Evolutionary conservation across 2,329 filamentous ascomycete genomes (phyloP), one percentile per base, ranked within the genome.

Genomic region (Corniculantispora saksenae): DNA sequence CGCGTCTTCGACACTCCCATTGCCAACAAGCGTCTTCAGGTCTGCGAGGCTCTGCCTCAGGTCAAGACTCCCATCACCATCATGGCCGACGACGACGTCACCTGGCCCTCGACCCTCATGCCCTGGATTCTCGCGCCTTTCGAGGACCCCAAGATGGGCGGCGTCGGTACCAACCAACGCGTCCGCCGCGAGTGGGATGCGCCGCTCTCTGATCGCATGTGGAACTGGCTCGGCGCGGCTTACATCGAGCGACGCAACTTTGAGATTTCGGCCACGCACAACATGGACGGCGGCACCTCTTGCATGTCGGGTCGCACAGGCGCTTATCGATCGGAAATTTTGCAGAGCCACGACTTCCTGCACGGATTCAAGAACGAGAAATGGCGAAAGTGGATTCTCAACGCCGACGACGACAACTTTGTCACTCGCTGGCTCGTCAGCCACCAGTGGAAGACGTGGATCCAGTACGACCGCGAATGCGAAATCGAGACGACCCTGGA

Each of bases 371-470:
- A 92, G 70, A 93, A 94, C 63, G 94, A 98, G 80, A 91, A 90
- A 71, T 97, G 92, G 92, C 86, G 90, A 57, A 89, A 90, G 72
- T 97, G 91, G 79, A 94, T 94, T 73, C 85, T 98, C 67, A 97
- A 97, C 74, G 93, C 94, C 29, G 94, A 98, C 78, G 94, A 98
- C 77, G 94, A 98, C 83, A 98, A 98, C 80, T 98, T 97, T 80
- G 92, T 98, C 71, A 97, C 94, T 8, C 89, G 94, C 65, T 98
- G 94, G 94, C 86, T 98, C 73, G 94, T 97, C 70, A 91, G 89
- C 69, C 91, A 97, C 80, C 86, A 90, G 70, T 97, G 93, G 92
- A 93, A 96, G 80, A 97, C 94, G 25, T 94, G 92, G 84, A 91
- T 97, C 77, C 94, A 98, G 80, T 97, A 97, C 80, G 90, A 97